Evolutionary conservation across 257 asterid genomes (phyloP).

Genomic region (Anisodus acutangulus): DNA sequence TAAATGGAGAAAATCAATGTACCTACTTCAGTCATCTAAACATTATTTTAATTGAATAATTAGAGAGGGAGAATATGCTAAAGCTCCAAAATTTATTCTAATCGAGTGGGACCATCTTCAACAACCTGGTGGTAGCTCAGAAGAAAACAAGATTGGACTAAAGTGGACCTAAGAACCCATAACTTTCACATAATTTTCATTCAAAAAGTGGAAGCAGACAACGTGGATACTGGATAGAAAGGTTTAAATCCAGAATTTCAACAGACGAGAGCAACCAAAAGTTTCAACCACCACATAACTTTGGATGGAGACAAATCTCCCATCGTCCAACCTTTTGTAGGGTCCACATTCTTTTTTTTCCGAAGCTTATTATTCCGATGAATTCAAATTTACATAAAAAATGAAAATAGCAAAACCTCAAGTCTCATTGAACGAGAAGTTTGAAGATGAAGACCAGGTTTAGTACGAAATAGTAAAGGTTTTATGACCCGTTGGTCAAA

Average conservation of each 20-base stretch:
- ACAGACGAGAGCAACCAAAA: slow-evolving; percentile 30
- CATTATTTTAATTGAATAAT: background rate
- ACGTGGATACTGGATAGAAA: background rate
- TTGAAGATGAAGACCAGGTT: too few relatives aligned
- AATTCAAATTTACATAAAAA: background rate
- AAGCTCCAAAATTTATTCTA: slow-evolving; percentile 22
- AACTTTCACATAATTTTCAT: background rate
- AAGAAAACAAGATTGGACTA: background rate
- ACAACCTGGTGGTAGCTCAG: background rate
- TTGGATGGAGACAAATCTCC: background rate
- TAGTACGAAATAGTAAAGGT: too few relatives aligned
- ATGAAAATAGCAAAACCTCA: too few relatives aligned
- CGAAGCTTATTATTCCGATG: accelerated
- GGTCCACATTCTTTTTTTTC: background rate
- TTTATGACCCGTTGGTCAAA: too few relatives aligned
- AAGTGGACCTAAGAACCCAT: background rate
- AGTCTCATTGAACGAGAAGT: too few relatives aligned
- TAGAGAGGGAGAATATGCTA: background rate
- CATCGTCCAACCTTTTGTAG: background rate
- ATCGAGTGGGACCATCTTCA: background rate
- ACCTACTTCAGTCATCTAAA: background rate
- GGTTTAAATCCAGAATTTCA: slow-evolving; percentile 31
- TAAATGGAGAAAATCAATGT: background rate
- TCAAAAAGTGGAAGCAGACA: background rate
- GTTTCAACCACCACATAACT: slow-evolving; percentile 32